Percentiles rank a stretch among this genome's conserved stretches.
phyloP scores from a whole-genome alignment of 805 yeast genomes.

The Nakazawaea molendinolei region DNA sequence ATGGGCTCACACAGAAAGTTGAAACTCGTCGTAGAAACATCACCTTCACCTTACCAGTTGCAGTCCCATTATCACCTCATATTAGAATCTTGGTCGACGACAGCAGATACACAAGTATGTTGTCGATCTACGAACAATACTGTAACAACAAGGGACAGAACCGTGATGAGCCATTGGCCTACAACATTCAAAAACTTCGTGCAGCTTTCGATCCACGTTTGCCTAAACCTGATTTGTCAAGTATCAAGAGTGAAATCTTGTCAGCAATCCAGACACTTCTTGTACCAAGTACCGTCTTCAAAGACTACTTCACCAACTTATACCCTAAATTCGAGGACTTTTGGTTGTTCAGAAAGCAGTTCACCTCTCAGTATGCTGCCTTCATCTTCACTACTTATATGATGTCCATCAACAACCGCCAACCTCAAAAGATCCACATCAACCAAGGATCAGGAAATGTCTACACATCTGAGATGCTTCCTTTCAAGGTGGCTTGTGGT shows the following conservation, averaged over 20 bases:
- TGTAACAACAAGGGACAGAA: conserved; percentile 68
- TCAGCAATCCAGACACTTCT: conserved; percentile 82
- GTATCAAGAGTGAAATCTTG: conserved; percentile 85
- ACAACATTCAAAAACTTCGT: conserved; percentile 75
- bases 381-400: conserved; percentile 88
- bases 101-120: conserved; percentile 58
- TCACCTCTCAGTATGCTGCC: conserved; percentile 90
- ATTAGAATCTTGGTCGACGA: conserved; percentile 87
- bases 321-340: conserved; percentile 85
- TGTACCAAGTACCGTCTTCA: conserved; percentile 80
- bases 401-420: conserved; percentile 89
- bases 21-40: conserved; percentile 84
- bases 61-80: conserved; percentile 92
- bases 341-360: conserved; percentile 95
- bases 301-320: conserved; percentile 63
- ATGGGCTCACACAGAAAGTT: conserved; percentile 69
- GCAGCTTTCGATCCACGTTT: conserved; percentile 91
- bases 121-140: conserved; percentile 85
- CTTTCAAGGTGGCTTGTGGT: conserved; percentile 65
- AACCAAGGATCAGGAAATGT: conserved; percentile 79
- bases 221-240: conserved; percentile 87
- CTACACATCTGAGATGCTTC: conserved; percentile 94
- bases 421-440: conserved; percentile 88
- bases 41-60: conserved; percentile 81
- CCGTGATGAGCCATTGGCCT: conserved; percentile 86